Conservation (phyloP, 257 asterid genomes). For the Forsythia suspensa region DNA sequence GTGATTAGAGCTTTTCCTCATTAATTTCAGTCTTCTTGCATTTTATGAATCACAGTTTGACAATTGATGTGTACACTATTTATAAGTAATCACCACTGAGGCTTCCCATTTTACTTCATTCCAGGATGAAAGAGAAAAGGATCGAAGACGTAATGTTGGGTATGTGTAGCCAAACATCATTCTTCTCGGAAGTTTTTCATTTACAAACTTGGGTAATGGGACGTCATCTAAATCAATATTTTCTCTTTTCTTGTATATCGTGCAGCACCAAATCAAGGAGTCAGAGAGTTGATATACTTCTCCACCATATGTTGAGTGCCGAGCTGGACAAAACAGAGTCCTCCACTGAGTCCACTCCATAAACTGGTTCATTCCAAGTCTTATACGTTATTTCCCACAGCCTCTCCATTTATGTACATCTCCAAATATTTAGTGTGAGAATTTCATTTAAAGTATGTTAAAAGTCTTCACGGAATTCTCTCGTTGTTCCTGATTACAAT, state of each 20-base stretch:
- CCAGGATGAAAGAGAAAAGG: constrained; percentile 53
- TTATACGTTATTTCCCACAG: neutral
- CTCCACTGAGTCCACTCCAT: constrained; percentile 39
- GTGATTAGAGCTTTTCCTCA: neutral
- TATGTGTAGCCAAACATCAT: constrained; percentile 22
- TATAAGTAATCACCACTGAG: neutral
- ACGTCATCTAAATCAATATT: neutral
- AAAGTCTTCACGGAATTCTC: neutral
- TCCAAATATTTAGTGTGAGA: neutral
- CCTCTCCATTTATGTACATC: neutral
- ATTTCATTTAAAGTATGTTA: neutral
- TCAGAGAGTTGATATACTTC: constrained; percentile 5
- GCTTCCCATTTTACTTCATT: neutral
- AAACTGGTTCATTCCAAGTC: constrained; percentile 9
- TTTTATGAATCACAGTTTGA: neutral
- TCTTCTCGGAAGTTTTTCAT: neutral
- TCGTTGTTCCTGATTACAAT: neutral
- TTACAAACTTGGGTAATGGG: neutral
- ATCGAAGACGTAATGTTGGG: neutral
- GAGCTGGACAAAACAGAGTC: neutral
- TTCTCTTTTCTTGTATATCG: neutral
- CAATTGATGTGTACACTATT: neutral
- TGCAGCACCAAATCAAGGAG: neutral
- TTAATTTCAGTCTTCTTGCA: neutral
- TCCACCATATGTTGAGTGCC: neutral